phyloP scores from a whole-genome alignment of 2,329 filamentous ascomycete species.

The Scorias spongiosa region DNA sequence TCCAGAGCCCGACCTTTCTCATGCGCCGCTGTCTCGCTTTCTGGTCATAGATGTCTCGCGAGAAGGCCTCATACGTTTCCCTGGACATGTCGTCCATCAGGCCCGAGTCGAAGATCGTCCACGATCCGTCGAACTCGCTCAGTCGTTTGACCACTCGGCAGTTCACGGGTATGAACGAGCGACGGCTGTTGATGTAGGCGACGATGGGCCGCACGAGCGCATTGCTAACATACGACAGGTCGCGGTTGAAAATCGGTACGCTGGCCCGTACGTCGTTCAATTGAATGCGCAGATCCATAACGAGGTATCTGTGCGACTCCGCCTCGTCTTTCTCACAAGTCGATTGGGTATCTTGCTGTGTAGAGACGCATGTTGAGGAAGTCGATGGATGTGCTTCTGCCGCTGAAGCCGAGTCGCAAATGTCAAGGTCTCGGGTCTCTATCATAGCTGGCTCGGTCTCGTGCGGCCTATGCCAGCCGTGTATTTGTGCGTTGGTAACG shows the following conservation, averaged over 20 bases:
- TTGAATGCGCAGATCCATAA: constrained; percentile 90
- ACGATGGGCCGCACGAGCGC: constrained; percentile 90
- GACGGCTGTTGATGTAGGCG: constrained; percentile 91
- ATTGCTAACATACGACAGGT: constrained; percentile 92
- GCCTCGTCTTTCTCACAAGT: constrained; percentile 38
- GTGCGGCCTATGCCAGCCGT: background rate
- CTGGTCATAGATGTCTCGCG: constrained; percentile 77
- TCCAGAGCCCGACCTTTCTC: constrained; percentile 96
- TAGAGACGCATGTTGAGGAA: background rate
- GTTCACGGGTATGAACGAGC: constrained; percentile 87
- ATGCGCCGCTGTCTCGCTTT: constrained; percentile 73
- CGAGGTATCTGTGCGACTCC: constrained; percentile 46
- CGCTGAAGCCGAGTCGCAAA: background rate
- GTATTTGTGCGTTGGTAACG: constrained; percentile 44
- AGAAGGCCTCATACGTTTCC: constrained; percentile 91
- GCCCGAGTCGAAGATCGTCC: constrained; percentile 87
- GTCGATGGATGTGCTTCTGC: constrained; percentile 3
- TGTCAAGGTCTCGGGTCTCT: constrained; percentile 1
- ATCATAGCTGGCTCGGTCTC: constrained; percentile 9
- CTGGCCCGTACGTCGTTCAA: constrained; percentile 88
- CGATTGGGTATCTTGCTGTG: background rate
- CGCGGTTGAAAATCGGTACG: constrained; percentile 80
- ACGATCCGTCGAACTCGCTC: constrained; percentile 84
- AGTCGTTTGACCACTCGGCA: constrained; percentile 85
- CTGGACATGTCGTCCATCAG: constrained; percentile 86